A percentile compares a stretch with the other conserved stretches of the same genome.
Evolutionary conservation across 768 basidiomycete species (phyloP).

Genomic region (Clitopilus hobsonii): DNA sequence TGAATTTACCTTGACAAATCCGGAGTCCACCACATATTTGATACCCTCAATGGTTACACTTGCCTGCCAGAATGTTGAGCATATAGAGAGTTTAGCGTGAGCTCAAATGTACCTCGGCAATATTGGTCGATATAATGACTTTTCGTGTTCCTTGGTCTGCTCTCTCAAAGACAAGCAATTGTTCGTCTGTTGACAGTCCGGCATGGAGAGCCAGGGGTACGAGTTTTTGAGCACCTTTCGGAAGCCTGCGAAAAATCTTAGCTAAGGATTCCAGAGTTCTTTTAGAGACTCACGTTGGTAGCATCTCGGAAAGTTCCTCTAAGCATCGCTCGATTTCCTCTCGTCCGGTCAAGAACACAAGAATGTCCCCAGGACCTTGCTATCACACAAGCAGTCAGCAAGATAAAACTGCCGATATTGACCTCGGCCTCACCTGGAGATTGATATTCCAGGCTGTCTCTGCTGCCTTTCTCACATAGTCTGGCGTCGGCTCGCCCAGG

Average conservation of each 20-base stretch:
- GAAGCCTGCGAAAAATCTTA: slow-evolving; percentile 31
- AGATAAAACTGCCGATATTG: neutral
- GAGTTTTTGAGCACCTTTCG: slow-evolving; percentile 51
- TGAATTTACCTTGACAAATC: slow-evolving; percentile 81
- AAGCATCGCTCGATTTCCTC: slow-evolving; percentile 94
- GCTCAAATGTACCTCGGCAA: slow-evolving; percentile 70
- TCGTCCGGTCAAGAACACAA: slow-evolving; percentile 91
- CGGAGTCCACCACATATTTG: slow-evolving; percentile 89
- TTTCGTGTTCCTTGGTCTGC: slow-evolving; percentile 77
- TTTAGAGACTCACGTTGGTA: slow-evolving; percentile 51
- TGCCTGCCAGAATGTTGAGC: slow-evolving; percentile 43
- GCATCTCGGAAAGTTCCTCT: slow-evolving; percentile 72
- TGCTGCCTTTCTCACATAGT: slow-evolving; percentile 81
- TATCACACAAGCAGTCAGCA: slow-evolving; percentile 23
- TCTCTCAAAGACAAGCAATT: slow-evolving; percentile 79
- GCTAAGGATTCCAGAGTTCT: too few species aligned
- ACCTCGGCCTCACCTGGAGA: slow-evolving; percentile 48
- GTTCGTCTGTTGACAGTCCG: slow-evolving; percentile 84
- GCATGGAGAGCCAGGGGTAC: slow-evolving; percentile 80
- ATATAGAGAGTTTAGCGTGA: neutral
- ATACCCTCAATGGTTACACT: slow-evolving; percentile 97
- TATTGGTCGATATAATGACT: slow-evolving; percentile 91
- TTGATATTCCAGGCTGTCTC: slow-evolving; percentile 83
- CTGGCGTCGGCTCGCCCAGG: slow-evolving; percentile 66
- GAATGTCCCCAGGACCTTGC: slow-evolving; percentile 84